Percentiles rank a stretch among this genome's conserved stretches.
Evolutionary conservation across 805 yeast species (phyloP).

Genomic region (Sugiyamaella valdiviana): DNA sequence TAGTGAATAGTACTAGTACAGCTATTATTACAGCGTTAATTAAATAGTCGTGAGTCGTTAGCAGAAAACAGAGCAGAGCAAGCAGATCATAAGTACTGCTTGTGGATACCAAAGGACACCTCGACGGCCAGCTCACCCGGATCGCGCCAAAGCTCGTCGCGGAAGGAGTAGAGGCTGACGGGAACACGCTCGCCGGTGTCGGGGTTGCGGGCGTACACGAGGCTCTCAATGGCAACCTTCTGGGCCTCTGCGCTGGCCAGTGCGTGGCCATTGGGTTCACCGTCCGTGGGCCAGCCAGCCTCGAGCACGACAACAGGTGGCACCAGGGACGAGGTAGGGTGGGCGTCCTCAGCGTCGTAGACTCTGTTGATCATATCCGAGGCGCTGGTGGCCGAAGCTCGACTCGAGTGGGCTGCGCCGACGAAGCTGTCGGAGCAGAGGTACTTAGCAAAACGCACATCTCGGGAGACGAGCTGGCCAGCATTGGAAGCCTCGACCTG

Average conservation of each 20-base stretch:
- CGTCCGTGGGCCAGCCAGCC: slow-evolving; percentile 86
- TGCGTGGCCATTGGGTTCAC: slow-evolving; percentile 62
- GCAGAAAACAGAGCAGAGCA: background rate
- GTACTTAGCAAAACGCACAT: slow-evolving; percentile 45
- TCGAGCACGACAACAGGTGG: slow-evolving; percentile 58
- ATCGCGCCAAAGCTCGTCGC: slow-evolving; percentile 22
- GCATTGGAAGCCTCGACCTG: slow-evolving; percentile 52
- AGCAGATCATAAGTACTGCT: slow-evolving; percentile 5
- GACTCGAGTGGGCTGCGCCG: slow-evolving; percentile 17
- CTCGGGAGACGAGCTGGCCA: slow-evolving; percentile 58
- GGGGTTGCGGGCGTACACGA: slow-evolving; percentile 34
- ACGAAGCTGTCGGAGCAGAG: slow-evolving; percentile 41
- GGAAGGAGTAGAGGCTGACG: slow-evolving; percentile 16
- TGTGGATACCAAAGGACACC: slow-evolving; percentile 17
- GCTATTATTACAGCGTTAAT: too few species aligned
- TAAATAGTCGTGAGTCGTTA: background rate
- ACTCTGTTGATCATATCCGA: background rate
- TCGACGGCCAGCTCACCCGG: slow-evolving; percentile 21
- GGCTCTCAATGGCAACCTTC: slow-evolving; percentile 55
- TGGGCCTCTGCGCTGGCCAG: slow-evolving; percentile 68
- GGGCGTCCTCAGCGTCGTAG: background rate
- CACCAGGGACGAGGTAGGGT: background rate
- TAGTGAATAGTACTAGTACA: background rate
- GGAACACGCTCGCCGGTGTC: slow-evolving; percentile 14
- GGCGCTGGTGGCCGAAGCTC: background rate